phyloP scores from a whole-genome alignment of 768 basidiomycete genomes.

The Lactifluus rugatus region DNA sequence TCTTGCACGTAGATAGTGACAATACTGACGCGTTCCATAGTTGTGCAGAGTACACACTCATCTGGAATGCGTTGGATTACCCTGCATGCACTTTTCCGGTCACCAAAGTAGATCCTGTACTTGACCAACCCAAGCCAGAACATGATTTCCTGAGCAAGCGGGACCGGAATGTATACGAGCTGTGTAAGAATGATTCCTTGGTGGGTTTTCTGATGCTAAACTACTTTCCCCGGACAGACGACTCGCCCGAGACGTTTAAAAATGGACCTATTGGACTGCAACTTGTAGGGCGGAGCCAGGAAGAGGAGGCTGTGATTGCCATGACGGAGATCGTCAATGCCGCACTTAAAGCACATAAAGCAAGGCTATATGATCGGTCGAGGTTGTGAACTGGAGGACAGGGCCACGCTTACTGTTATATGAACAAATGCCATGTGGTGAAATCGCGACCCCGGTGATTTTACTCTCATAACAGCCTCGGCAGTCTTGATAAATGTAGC shows the following conservation, averaged over 20 bases:
- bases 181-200: constrained; percentile 31
- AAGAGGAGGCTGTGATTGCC: constrained; percentile 44
- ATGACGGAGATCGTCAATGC: constrained; percentile 38
- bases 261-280: constrained; percentile 42
- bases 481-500: too few relatives aligned
- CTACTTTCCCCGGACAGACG: constrained; percentile 4
- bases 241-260: constrained; percentile 28
- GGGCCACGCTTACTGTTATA: too few relatives aligned
- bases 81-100: constrained; percentile 38
- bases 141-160: constrained; percentile 34
- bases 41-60: constrained; percentile 35
- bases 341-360: constrained; percentile 27
- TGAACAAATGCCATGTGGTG: too few relatives aligned
- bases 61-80: constrained; percentile 42
- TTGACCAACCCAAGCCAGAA: constrained; percentile 30
- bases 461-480: too few relatives aligned
- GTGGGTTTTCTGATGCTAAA: neutral
- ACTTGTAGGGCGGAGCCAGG: constrained; percentile 36
- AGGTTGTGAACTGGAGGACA: neutral
- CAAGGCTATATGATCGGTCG: neutral
- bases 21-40: constrained; percentile 20
- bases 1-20: neutral
- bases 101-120: constrained; percentile 33
- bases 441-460: too few relatives aligned
- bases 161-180: constrained; percentile 36